Evolutionary conservation across 345 rosid genomes (phyloP).

Genomic region (Sisymbrium irio): DNA sequence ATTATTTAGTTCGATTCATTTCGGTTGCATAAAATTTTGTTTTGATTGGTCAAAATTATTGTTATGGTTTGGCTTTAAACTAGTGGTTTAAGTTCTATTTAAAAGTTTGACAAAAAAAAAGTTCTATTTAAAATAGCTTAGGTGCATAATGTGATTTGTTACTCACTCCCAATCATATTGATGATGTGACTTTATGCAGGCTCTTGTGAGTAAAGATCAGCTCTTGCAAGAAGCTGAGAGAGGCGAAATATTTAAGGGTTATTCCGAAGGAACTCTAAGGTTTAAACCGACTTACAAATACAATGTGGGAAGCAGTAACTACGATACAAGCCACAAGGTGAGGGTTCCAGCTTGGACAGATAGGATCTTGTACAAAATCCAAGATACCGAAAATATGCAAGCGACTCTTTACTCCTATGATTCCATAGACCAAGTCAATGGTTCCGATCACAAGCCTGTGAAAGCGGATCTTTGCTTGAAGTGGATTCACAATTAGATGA

Average conservation of each 20-base stretch:
- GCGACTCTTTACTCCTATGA: constrained; percentile 47
- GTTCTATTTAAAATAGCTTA: not conserved
- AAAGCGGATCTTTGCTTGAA: constrained; percentile 52
- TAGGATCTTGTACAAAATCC: constrained; percentile 48
- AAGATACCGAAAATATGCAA: constrained; percentile 31
- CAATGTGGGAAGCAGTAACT: constrained; percentile 54
- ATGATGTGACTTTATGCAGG: constrained; percentile 31
- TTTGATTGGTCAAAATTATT: not conserved
- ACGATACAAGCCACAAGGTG: constrained; percentile 66
- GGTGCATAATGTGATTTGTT: not conserved
- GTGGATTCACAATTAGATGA: constrained; percentile 14
- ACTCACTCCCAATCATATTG: not conserved
- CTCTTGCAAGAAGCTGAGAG: constrained; percentile 68
- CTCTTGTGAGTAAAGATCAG: constrained; percentile 62
- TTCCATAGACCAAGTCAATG: constrained; percentile 42
- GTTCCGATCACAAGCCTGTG: constrained; percentile 60
- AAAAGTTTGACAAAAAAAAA: too few relatives aligned
- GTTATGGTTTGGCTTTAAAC: not conserved
- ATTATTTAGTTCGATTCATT: not conserved
- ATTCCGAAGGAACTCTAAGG: constrained; percentile 50
- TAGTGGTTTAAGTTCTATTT: not conserved
- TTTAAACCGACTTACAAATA: constrained; percentile 74
- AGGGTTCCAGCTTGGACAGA: constrained; percentile 64
- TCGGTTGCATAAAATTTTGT: not conserved
- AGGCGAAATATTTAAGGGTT: constrained; percentile 62